These are phyloP conservation scores for Fraxinus angustifolia DNA, from an alignment of 305 asterid genomes.

Conservation along the genomic window DNA sequence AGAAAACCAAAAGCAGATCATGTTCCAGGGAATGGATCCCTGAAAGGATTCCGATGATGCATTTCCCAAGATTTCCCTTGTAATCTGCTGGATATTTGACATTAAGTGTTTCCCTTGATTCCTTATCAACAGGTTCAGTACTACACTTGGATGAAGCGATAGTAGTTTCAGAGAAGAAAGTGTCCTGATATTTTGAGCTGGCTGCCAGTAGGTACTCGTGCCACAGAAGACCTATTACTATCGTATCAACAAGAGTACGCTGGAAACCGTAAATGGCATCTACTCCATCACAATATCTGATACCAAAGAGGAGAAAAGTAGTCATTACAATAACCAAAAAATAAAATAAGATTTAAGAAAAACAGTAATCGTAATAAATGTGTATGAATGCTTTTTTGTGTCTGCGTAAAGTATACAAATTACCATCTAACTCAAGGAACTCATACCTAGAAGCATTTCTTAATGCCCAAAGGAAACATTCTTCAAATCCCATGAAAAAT, in stretches of 20 bases:
- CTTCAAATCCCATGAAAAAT: conserved; percentile 63
- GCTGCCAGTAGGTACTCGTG: conserved; percentile 54
- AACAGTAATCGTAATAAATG: conserved; percentile 13
- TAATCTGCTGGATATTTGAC: conserved; percentile 48
- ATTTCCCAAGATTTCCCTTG: conserved; percentile 69
- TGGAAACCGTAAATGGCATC: conserved; percentile 42
- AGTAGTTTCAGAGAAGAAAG: conserved; percentile 27
- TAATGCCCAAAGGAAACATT: conserved; percentile 78
- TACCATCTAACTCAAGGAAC: not conserved
- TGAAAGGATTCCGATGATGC: conserved; percentile 73
- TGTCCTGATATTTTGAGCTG: conserved; percentile 45
- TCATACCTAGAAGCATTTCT: conserved; percentile 74
- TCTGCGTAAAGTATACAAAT: conserved; percentile 6
- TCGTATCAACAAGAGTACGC: conserved; percentile 52
- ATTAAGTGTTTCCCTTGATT: conserved; percentile 48
- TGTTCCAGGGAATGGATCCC: conserved; percentile 48
- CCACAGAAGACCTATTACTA: conserved; percentile 76
- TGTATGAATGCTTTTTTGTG: not conserved
- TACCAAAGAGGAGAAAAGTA: conserved; percentile 25
- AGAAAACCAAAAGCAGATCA: conserved; percentile 57
- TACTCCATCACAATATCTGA: conserved; percentile 63
- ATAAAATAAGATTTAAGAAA: conserved; percentile 8
- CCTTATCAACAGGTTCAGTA: conserved; percentile 42
- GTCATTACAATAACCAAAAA: conserved; percentile 14
- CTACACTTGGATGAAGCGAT: conserved; percentile 35